Conservation (phyloP, 768 basidiomycete genomes). For the Suillus subalutaceus region DNA sequence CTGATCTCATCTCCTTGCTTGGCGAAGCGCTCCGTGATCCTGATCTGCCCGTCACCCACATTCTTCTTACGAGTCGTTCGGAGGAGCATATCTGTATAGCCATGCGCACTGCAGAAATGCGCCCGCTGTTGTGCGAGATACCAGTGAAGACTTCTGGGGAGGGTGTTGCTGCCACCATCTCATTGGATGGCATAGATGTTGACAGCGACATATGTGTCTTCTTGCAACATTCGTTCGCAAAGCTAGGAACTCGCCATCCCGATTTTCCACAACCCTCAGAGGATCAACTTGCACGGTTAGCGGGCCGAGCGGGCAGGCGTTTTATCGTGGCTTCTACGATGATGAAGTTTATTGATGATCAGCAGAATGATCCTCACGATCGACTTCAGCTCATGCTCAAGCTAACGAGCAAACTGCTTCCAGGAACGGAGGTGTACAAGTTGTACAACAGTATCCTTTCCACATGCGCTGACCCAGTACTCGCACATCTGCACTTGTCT, state of each 20-base stretch:
- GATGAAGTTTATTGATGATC: background rate
- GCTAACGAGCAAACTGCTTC: background rate
- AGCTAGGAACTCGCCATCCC: background rate
- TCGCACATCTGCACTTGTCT: background rate
- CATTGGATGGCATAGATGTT: background rate
- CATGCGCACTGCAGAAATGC: background rate
- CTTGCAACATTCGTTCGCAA: background rate
- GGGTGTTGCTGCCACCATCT: background rate
- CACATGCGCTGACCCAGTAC: background rate
- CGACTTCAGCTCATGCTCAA: background rate
- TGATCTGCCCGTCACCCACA: background rate
- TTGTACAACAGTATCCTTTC: background rate
- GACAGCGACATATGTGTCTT: background rate
- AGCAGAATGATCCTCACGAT: background rate
- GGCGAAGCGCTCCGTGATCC: background rate
- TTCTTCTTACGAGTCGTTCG: background rate
- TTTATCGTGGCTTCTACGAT: background rate
- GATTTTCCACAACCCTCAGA: background rate
- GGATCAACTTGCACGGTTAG: background rate
- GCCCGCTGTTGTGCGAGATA: background rate
- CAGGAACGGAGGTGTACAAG: background rate
- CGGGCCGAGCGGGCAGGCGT: background rate
- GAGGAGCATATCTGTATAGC: background rate
- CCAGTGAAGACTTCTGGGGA: background rate
- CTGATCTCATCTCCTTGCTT: background rate